Evolutionary conservation across 1,284 basidiomycete genomes (phyloP), one percentile per base, ranked within the genome.

Genomic region (Pseudozyma pruni): DNA sequence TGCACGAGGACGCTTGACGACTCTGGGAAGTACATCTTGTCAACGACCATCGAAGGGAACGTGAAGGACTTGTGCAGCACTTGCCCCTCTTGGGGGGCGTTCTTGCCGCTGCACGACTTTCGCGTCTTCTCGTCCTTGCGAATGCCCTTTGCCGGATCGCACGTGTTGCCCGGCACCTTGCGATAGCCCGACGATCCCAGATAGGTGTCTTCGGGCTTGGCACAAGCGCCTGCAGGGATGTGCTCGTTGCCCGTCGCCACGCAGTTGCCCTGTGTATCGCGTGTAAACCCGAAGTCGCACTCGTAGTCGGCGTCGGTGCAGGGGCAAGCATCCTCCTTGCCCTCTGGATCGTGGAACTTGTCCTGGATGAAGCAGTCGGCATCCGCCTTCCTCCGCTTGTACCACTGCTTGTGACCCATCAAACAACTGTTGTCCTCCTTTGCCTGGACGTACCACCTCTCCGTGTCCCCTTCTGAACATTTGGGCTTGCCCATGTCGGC

Each of bases 351-450:
- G 57, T 77, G 85, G 59, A 81, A 81, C 83, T 97, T 93, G 71
- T 94, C 86, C 7, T 91, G 92, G n/a, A 98, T 90, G 70, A 92
- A 94, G 78, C 95, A 98, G 69, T 93, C 85, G 1, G 90, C 91
- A 64, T 91, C 87, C 0, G 88, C 82, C 84, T 93, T 97, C 78
- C 94, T 87, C 23, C 95, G 88, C 60, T 84, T 86, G 83, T 96
- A 98, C 89, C 91, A 97, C 90, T 98, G 95, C 90, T 91, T 94
- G 82, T 93, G 92, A 2, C 95, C 95, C 92, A 98, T 94, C 22
- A 98, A 83, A 83, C 95, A 98, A 37, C 49, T 48, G n/a, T 87
- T 86, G 6, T 86, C 87, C 35, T 86, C 85, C 10, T 84, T 84
- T 17, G 86, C 85, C 46, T 91, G 85, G 5, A 91, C 93, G 83